Percentiles rank a stretch among this genome's conserved stretches.
These are phyloP conservation scores for Phytophthora citricola DNA, from an alignment of 352 stramenopile genomes.

Conservation along the genomic window DNA sequence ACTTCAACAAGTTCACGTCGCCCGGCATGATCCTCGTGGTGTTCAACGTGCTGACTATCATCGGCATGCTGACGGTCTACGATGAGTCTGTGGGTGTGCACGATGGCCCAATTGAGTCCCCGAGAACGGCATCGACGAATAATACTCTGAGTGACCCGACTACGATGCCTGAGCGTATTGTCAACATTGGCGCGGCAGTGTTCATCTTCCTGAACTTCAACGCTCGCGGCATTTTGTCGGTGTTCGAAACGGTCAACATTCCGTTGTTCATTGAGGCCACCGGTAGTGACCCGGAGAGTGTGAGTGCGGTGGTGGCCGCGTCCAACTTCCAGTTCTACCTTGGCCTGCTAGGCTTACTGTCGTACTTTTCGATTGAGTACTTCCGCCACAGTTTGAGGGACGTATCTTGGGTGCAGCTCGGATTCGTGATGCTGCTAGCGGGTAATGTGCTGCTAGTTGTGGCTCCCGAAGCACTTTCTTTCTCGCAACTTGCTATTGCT, in stretches of 20 bases:
- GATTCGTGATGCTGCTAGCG: slow-evolving; percentile 60
- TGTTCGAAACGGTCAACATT: slow-evolving; percentile 86
- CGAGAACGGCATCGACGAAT: slow-evolving; percentile 24
- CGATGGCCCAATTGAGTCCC: slow-evolving; percentile 60
- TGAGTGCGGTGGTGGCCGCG: slow-evolving; percentile 55
- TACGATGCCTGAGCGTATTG: slow-evolving; percentile 56
- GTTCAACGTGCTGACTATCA: slow-evolving; percentile 68
- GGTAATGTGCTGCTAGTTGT: slow-evolving; percentile 70
- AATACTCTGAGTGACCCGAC: slow-evolving; percentile 62
- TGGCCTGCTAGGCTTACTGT: slow-evolving; percentile 63
- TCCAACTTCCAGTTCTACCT: slow-evolving; percentile 86
- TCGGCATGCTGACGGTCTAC: slow-evolving; percentile 65
- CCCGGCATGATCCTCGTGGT: slow-evolving; percentile 62
- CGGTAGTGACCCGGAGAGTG: slow-evolving; percentile 53
- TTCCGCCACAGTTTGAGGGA: slow-evolving; percentile 69
- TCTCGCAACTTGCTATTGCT: slow-evolving; percentile 50
- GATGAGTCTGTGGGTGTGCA: slow-evolving; percentile 60
- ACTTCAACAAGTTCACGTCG: slow-evolving; percentile 77
- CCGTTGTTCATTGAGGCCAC: slow-evolving; percentile 73
- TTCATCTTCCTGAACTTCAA: slow-evolving; percentile 86
- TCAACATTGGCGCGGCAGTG: slow-evolving; percentile 65
- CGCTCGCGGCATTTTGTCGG: slow-evolving; percentile 70
- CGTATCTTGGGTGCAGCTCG: slow-evolving; percentile 67
- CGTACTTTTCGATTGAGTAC: slow-evolving; percentile 79
- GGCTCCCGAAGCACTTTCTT: slow-evolving; percentile 43